A percentile compares a stretch with the other conserved stretches of the same genome.
Evolutionary conservation across 2,329 filamentous ascomycete species (phyloP).

Genomic region (Davidsoniella virescens): DNA sequence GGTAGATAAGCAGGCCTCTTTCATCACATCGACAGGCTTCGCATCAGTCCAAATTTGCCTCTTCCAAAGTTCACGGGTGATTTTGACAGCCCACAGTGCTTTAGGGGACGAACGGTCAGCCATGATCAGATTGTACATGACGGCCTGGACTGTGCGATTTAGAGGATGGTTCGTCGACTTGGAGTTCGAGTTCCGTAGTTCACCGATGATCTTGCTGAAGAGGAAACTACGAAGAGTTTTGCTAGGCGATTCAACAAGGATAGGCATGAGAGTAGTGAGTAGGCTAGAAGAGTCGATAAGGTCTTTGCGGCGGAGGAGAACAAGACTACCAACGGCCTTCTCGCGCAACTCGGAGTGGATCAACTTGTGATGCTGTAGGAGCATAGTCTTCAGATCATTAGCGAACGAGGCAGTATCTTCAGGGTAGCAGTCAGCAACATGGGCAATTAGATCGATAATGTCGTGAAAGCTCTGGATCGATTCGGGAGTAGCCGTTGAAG

Average conservation of each 20-base stretch:
- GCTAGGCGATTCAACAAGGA: conserved; percentile 80
- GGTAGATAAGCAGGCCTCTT: conserved; percentile 72
- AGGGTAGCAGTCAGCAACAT: conserved; percentile 87
- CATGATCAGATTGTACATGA: conserved; percentile 79
- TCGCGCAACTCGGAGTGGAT: conserved; percentile 76
- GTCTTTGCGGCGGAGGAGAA: conserved; percentile 78
- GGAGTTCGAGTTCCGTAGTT: conserved; percentile 73
- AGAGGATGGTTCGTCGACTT: conserved; percentile 82
- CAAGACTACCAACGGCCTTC: conserved; percentile 83
- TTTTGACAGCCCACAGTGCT: conserved; percentile 87
- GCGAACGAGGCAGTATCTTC: conserved; percentile 63
- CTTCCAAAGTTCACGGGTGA: conserved; percentile 92
- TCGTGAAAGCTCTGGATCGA: conserved; percentile 76
- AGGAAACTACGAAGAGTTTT: conserved; percentile 73
- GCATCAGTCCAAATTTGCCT: conserved; percentile 90
- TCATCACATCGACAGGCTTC: conserved; percentile 95
- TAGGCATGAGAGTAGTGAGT: conserved; percentile 83
- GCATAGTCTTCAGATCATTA: conserved; percentile 62
- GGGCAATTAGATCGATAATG: conserved; percentile 81
- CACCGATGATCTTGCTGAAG: conserved; percentile 79
- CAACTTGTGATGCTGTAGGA: conserved; percentile 66
- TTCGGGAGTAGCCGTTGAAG: conserved; percentile 58
- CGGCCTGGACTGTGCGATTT: conserved; percentile 84
- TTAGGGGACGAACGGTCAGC: conserved; percentile 73
- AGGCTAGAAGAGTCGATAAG: conserved; percentile 72